Conservation (phyloP, 345 rosid genomes). For the Gossypium australe region DNA sequence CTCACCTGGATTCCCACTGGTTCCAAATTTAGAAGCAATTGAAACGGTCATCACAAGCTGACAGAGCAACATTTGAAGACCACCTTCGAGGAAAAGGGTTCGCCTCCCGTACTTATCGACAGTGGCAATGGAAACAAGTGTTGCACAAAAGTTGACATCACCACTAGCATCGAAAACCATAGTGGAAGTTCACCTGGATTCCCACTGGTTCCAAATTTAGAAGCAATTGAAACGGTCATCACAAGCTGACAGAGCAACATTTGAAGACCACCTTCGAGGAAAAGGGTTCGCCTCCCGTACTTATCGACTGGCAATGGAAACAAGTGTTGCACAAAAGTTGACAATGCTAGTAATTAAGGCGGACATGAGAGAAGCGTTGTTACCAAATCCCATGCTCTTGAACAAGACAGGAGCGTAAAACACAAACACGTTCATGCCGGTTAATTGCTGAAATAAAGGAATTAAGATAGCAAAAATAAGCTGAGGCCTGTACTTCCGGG, state of each 20-base stretch:
- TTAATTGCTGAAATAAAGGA: constrained; percentile 76
- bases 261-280: constrained; percentile 72
- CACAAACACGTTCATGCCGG: constrained; percentile 82
- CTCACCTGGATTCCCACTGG: constrained; percentile 46
- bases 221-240: constrained; percentile 61
- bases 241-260: constrained; percentile 65
- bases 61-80: constrained; percentile 65
- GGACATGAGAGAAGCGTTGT: constrained; percentile 63
- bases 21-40: constrained; percentile 72
- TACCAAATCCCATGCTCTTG: constrained; percentile 65
- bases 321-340: constrained; percentile 50
- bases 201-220: constrained; percentile 66
- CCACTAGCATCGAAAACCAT: constrained; percentile 75
- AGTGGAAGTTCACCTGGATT: constrained; percentile 52
- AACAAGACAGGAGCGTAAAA: constrained; percentile 84
- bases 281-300: constrained; percentile 71
- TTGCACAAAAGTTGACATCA: constrained; percentile 54
- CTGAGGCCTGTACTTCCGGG: constrained; percentile 77
- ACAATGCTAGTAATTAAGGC: constrained; percentile 64
- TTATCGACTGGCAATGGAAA: constrained; percentile 69
- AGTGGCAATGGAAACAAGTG: constrained; percentile 56
- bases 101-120: constrained; percentile 86
- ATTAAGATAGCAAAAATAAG: constrained; percentile 58
- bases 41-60: constrained; percentile 57
- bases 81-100: constrained; percentile 68